Percentiles rank a stretch among this genome's conserved stretches.
phyloP scores from a whole-genome alignment of 2,329 filamentous ascomycete genomes.

The Beauveria sp. region DNA sequence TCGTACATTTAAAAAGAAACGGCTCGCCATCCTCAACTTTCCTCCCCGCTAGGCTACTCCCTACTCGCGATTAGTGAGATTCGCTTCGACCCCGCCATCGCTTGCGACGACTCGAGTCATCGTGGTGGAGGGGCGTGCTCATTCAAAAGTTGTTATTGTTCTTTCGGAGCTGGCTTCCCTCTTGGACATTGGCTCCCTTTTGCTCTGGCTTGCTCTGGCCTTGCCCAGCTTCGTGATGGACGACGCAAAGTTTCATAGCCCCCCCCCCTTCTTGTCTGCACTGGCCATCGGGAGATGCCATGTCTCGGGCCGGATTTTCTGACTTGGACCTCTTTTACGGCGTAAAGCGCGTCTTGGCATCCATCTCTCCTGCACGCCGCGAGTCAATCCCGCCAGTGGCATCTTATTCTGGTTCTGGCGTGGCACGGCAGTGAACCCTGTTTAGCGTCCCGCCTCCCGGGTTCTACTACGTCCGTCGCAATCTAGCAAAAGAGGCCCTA shows the following conservation, averaged over 20 bases:
- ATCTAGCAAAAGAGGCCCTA: neutral
- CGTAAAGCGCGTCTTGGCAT: too few relatives aligned
- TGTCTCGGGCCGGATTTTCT: constrained; percentile 1
- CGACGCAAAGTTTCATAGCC: neutral
- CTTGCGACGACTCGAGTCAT: neutral
- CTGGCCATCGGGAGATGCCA: neutral
- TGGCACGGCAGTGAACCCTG: neutral
- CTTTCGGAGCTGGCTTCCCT: constrained; percentile 4
- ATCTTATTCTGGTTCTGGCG: neutral
- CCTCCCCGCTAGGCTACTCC: neutral
- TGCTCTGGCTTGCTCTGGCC: neutral
- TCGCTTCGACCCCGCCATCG: neutral
- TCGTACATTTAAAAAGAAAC: neutral
- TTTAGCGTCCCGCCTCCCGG: neutral
- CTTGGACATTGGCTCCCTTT: neutral
- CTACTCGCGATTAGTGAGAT: neutral
- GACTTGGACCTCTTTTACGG: neutral
- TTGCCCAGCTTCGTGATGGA: too few relatives aligned
- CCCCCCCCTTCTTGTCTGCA: neutral
- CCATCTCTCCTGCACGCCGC: neutral
- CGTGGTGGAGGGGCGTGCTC: neutral
- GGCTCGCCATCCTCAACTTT: neutral
- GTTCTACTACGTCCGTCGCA: constrained; percentile 9
- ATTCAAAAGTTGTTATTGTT: neutral
- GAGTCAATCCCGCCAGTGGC: constrained; percentile 6